Percentiles rank a stretch among this genome's conserved stretches.
These are phyloP conservation scores for Cinnamomum chago DNA, from an alignment of 164 flowering plant species.

Conservation along the genomic window DNA sequence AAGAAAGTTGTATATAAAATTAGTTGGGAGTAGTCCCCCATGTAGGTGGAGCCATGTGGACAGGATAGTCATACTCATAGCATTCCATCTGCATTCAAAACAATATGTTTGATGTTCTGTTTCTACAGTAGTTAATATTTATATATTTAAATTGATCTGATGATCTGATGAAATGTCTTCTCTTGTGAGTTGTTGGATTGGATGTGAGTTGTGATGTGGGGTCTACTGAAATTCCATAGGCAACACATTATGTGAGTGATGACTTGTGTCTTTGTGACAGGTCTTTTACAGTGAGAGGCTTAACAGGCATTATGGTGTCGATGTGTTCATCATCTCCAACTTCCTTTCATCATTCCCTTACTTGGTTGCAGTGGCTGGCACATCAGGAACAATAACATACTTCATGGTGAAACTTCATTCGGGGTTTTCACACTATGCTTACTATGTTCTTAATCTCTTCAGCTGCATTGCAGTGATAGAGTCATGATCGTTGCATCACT, in stretches of 20 bases:
- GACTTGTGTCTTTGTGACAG: slow-evolving; percentile 12
- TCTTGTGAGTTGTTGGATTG: no score
- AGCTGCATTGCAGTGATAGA: slow-evolving; percentile 51
- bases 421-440: slow-evolving; percentile 34
- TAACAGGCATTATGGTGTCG: slow-evolving; percentile 40
- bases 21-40: no score
- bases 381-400: slow-evolving; percentile 38
- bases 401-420: slow-evolving; percentile 54
- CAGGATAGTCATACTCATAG: no score
- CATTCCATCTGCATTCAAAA: no score
- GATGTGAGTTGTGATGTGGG: no score
- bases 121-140: no score
- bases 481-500: slow-evolving; percentile 72
- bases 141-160: no score
- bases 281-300: slow-evolving; percentile 37
- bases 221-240: background rate
- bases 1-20: no score
- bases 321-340: slow-evolving; percentile 40
- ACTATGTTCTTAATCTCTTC: slow-evolving; percentile 31
- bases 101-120: no score
- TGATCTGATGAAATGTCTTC: no score
- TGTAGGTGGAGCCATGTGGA: no score
- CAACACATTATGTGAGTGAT: background rate
- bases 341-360: slow-evolving; percentile 63
- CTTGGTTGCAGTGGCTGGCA: slow-evolving; percentile 35